These are phyloP conservation scores for Myriosclerotinia scirpicola DNA, from an alignment of 2,329 filamentous ascomycete species.

Conservation along the genomic window DNA sequence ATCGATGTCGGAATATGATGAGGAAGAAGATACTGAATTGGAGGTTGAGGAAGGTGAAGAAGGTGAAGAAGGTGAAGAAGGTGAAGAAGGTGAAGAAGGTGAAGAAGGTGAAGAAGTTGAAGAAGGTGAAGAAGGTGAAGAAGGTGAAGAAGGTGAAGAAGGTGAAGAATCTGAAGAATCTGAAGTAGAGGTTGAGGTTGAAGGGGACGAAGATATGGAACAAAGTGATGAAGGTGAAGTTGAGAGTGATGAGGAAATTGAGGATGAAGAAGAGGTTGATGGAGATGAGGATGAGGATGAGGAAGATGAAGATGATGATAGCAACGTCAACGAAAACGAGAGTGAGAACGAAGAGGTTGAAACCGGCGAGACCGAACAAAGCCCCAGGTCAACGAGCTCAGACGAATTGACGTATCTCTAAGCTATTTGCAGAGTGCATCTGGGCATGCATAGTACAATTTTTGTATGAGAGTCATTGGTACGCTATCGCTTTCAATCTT, in stretches of 20 bases:
- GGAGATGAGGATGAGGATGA: not conserved
- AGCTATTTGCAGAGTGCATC: not conserved
- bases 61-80: not conserved
- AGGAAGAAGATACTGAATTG: constrained; percentile 8
- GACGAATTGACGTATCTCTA: constrained; percentile 14
- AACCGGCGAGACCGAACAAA: not conserved
- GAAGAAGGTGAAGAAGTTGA: constrained; percentile 5
- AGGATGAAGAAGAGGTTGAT: not conserved
- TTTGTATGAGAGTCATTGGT: not conserved
- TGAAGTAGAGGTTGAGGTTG: not conserved
- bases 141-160: not conserved
- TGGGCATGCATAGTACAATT: not conserved
- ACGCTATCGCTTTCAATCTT: not conserved
- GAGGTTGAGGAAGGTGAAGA: constrained; percentile 2
- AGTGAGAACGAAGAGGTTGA: not conserved
- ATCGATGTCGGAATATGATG: constrained; percentile 8
- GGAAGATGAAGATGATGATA: not conserved
- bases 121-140: constrained; percentile 2
- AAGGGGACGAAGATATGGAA: not conserved
- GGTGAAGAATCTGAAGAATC: not conserved
- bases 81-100: constrained; percentile 3
- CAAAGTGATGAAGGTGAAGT: not conserved
- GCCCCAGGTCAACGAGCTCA: not conserved
- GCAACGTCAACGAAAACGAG: not conserved
- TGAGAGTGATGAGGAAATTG: not conserved